These are phyloP conservation scores for Botryotinia globosa DNA, from an alignment of 2,329 filamentous ascomycete species.

Conservation along the genomic window DNA sequence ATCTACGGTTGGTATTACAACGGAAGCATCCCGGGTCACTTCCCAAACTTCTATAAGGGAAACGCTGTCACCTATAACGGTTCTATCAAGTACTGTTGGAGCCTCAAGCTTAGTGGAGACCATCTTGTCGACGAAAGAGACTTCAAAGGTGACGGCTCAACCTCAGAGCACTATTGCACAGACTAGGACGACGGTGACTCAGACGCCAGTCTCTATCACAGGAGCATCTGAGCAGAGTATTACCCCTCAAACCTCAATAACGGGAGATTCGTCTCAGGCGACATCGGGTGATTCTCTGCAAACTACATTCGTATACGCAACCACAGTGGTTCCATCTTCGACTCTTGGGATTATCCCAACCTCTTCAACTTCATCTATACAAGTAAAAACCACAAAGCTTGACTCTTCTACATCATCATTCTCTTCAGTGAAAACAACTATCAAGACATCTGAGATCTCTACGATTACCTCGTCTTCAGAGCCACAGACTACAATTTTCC, in stretches of 20 bases:
- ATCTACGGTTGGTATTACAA: not conserved
- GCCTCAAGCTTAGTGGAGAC: not conserved
- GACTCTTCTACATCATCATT: not conserved
- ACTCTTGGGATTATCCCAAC: not conserved
- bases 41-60: not conserved
- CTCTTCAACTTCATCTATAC: not conserved
- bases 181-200: not conserved
- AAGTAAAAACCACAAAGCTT: not conserved
- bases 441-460: not conserved
- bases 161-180: not conserved
- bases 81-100: not conserved
- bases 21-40: not conserved
- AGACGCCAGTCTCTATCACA: not conserved
- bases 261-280: not conserved
- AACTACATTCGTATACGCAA: not conserved
- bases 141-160: not conserved
- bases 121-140: not conserved
- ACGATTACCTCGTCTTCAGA: not conserved
- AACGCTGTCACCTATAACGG: not conserved
- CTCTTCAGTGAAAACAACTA: not conserved
- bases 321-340: not conserved
- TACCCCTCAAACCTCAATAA: not conserved
- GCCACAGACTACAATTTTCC: not conserved
- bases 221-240: not conserved
- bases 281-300: not conserved